These are phyloP conservation scores for Yamadazyma nakazawae DNA, from an alignment of 805 yeast genomes.

Conservation along the genomic window DNA sequence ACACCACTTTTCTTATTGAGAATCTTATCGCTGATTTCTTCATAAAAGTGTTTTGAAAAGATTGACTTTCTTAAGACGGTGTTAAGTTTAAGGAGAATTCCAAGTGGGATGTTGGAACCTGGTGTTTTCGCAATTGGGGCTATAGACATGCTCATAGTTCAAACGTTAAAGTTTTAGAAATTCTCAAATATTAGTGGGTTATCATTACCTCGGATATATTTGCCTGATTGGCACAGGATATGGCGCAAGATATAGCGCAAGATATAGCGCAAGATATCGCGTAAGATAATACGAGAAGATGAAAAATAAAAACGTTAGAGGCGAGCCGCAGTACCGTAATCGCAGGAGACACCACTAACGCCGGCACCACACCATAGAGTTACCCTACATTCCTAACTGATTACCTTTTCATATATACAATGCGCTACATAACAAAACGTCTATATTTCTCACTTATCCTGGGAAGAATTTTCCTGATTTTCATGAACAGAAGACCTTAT, in stretches of 20 bases:
- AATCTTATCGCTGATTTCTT: slow-evolving; percentile 39
- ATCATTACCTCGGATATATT: slow-evolving; percentile 4
- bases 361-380: not conserved
- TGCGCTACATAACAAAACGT: not conserved
- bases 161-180: not conserved
- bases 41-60: slow-evolving; percentile 38
- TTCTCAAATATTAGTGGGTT: not conserved
- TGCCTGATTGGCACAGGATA: not conserved
- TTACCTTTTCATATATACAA: not conserved
- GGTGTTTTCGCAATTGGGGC: slow-evolving; percentile 15
- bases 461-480: slow-evolving; percentile 4
- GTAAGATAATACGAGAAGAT: not conserved
- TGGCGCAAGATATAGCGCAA: not conserved
- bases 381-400: too few relatives aligned
- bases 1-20: slow-evolving; percentile 31
- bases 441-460: not conserved
- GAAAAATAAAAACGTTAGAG: too few relatives aligned
- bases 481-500: slow-evolving; percentile 14
- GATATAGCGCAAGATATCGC: not conserved
- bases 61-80: slow-evolving; percentile 28
- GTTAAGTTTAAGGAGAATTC: slow-evolving; percentile 26
- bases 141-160: slow-evolving; percentile 16
- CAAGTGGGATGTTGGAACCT: slow-evolving; percentile 14
- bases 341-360: not conserved
- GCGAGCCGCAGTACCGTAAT: too few relatives aligned